phyloP scores from a whole-genome alignment of 2,329 filamentous ascomycete genomes.

The Aureobasidium uvarum region DNA sequence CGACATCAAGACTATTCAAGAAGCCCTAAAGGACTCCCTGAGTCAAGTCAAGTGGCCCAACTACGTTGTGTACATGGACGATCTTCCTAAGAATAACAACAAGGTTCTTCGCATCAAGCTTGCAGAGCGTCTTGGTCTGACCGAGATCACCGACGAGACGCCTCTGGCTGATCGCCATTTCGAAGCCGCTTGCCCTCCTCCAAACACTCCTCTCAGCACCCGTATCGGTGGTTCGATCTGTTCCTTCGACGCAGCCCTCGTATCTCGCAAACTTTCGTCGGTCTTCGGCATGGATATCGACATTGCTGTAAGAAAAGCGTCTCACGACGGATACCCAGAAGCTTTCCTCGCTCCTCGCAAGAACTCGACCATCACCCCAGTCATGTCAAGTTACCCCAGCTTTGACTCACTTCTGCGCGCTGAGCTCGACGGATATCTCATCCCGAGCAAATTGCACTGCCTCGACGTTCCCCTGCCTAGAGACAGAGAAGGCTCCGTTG shows the following conservation, averaged over 20 bases:
- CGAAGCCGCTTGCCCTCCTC: conserved; percentile 51
- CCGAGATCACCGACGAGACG: conserved; percentile 48
- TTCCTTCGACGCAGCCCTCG: conserved; percentile 24
- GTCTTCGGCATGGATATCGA: conserved; percentile 30
- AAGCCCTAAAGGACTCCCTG: conserved; percentile 49
- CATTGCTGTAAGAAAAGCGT: conserved; percentile 33
- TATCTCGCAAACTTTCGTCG: conserved; percentile 25
- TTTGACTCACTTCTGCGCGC: conserved; percentile 30
- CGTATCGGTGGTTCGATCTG: conserved; percentile 44
- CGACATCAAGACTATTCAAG: conserved; percentile 52
- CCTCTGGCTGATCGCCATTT: conserved; percentile 50
- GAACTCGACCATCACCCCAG: conserved; percentile 19
- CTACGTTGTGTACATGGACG: conserved; percentile 56
- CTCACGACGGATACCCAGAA: conserved; percentile 35
- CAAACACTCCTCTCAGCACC: conserved; percentile 48
- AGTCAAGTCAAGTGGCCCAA: conserved; percentile 56
- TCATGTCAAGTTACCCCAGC: conserved; percentile 13
- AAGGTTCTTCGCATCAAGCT: conserved; percentile 58
- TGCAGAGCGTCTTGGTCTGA: conserved; percentile 49
- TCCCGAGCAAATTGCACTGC: conserved; percentile 34
- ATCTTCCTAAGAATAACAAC: conserved; percentile 58
- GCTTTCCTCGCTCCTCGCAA: conserved; percentile 39
- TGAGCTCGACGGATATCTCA: conserved; percentile 34
- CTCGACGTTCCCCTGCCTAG: conserved; percentile 35
- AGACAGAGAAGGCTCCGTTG: conserved; percentile 32